Conservation (phyloP, 345 rosid genomes). For the Excoecaria agallocha region DNA sequence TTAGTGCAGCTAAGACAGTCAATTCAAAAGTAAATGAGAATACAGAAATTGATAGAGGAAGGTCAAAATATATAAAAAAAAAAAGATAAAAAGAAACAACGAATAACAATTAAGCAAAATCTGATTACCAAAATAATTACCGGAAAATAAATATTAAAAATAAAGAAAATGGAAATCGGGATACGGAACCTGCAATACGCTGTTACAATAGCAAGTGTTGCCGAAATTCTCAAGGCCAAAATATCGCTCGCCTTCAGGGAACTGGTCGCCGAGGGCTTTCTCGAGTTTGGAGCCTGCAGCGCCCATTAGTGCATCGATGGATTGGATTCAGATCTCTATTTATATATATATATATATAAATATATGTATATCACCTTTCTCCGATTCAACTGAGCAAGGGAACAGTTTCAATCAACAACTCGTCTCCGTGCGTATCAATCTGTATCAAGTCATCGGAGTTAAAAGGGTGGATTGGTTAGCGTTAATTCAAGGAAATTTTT, state of each 20-base stretch:
- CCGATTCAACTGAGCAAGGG: constrained; percentile 4
- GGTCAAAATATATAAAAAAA: neutral
- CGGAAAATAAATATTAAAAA: neutral
- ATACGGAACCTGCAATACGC: constrained; percentile 79
- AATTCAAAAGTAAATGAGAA: neutral
- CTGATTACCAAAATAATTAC: neutral
- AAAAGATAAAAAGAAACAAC: neutral
- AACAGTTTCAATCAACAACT: neutral
- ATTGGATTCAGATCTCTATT: constrained; percentile 11
- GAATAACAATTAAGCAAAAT: neutral
- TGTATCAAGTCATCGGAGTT: too few relatives aligned
- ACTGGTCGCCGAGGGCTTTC: constrained; percentile 99
- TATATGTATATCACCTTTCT: neutral
- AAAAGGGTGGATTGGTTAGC: too few relatives aligned
- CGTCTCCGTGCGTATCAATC: neutral
- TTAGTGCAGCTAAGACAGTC: neutral
- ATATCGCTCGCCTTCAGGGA: constrained; percentile 98
- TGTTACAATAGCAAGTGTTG: constrained; percentile 97
- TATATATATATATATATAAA: neutral
- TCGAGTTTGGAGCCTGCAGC: constrained; percentile 99
- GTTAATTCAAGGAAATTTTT: too few relatives aligned
- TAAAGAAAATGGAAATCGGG: neutral
- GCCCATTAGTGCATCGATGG: constrained; percentile 55
- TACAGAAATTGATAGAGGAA: neutral
- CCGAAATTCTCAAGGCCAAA: constrained; percentile 99